Conservation (phyloP, 2,329 filamentous ascomycete genomes). For the Periconia macrospinosa region DNA sequence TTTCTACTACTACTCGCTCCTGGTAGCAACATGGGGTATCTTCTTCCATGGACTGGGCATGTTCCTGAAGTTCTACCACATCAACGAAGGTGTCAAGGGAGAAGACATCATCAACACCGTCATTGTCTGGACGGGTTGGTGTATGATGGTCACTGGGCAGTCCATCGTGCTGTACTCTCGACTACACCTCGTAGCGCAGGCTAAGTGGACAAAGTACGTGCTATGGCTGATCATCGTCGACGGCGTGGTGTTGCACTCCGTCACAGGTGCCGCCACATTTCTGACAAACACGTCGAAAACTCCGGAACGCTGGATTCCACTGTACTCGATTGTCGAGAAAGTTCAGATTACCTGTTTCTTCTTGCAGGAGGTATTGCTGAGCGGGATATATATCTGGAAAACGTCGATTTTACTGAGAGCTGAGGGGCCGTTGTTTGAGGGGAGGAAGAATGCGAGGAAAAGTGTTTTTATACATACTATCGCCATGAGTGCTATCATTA, state of each 20-base stretch:
- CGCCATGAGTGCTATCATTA: slow-evolving; percentile 41
- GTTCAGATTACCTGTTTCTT: slow-evolving; percentile 42
- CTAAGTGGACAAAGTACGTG: slow-evolving; percentile 44
- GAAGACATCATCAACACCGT: slow-evolving; percentile 2
- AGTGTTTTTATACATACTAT: slow-evolving; percentile 37
- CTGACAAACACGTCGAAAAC: slow-evolving; percentile 43
- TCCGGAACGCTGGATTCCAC: slow-evolving; percentile 24
- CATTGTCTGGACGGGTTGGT: slow-evolving; percentile 42
- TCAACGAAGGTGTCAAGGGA: slow-evolving; percentile 2
- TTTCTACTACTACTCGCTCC: slow-evolving; percentile 15
- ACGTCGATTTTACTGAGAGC: slow-evolving; percentile 20
- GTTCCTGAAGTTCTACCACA: slow-evolving; percentile 16
- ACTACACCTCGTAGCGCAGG: slow-evolving; percentile 57
- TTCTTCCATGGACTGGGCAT: slow-evolving; percentile 13
- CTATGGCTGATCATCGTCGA: slow-evolving; percentile 59
- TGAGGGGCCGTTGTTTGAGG: slow-evolving; percentile 8
- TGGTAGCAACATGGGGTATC: slow-evolving; percentile 14
- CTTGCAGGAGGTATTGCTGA: slow-evolving; percentile 33
- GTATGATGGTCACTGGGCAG: slow-evolving; percentile 62
- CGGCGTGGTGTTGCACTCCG: slow-evolving; percentile 53
- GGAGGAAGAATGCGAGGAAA: slow-evolving; percentile 7
- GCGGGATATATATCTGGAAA: slow-evolving; percentile 52
- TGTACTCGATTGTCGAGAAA: slow-evolving; percentile 42
- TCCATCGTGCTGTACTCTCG: slow-evolving; percentile 63
- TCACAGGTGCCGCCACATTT: slow-evolving; percentile 53